phyloP scores from a whole-genome alignment of 768 basidiomycete species.

The Pisolithus orientalis region DNA sequence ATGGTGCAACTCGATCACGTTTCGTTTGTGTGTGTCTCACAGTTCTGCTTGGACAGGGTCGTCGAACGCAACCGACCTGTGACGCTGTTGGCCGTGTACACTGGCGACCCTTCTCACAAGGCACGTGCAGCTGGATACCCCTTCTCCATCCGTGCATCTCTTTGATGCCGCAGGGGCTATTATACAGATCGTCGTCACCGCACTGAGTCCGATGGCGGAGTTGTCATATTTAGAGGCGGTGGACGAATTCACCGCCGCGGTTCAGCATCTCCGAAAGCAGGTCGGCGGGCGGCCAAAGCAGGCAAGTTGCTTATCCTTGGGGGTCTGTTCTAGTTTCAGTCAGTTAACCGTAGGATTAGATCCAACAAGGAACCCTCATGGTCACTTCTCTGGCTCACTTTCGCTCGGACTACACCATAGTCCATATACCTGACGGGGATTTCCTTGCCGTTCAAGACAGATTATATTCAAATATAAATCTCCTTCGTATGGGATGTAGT shows the following conservation, averaged over 20 bases:
- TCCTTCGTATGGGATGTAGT: conserved; percentile 78
- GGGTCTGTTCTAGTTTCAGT: background rate
- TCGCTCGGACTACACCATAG: conserved; percentile 81
- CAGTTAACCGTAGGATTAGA: conserved; percentile 31
- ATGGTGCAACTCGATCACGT: conserved; percentile 42
- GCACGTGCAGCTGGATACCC: conserved; percentile 24
- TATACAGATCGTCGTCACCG: conserved; percentile 53
- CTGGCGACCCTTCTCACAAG: conserved; percentile 66
- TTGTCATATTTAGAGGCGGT: conserved; percentile 40
- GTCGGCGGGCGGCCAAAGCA: conserved; percentile 72
- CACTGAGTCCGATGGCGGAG: conserved; percentile 40
- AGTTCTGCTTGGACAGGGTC: conserved; percentile 39
- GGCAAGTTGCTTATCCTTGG: conserved; percentile 27
- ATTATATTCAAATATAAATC: conserved; percentile 76
- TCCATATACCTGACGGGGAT: conserved; percentile 64
- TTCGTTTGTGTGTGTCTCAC: background rate
- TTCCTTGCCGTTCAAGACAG: conserved; percentile 57
- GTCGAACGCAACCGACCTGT: conserved; percentile 57
- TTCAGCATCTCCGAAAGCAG: conserved; percentile 52
- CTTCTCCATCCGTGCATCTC: conserved; percentile 4
- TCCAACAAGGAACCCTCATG: conserved; percentile 64
- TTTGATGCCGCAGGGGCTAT: conserved; percentile 10
- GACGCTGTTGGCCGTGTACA: conserved; percentile 66
- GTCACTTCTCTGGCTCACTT: conserved; percentile 83
- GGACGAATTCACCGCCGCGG: conserved; percentile 53